Conservation (phyloP, 2,329 filamentous ascomycete genomes). For the Amauroascus niger region DNA sequence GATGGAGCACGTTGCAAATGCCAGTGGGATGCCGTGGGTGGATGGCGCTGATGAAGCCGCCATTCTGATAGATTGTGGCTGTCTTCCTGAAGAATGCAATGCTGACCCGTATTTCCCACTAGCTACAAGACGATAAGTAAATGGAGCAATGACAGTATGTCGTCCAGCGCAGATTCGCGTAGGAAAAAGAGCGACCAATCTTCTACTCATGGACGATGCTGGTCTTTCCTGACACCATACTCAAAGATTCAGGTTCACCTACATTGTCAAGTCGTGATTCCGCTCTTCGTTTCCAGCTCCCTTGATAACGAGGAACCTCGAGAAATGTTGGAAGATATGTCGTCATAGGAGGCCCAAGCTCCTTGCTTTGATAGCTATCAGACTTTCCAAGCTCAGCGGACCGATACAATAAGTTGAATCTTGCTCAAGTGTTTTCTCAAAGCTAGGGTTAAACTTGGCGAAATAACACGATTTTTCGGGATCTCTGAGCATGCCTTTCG, state of each 20-base stretch:
- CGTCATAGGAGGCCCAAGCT: slow-evolving; percentile 4
- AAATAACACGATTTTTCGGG: background rate
- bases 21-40: slow-evolving; percentile 24
- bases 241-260: background rate
- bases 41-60: background rate
- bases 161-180: background rate
- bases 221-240: background rate
- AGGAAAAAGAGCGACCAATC: background rate
- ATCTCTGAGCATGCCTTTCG: background rate
- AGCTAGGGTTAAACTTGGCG: background rate
- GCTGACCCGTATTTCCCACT: background rate
- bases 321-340: slow-evolving; percentile 1
- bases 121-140: background rate
- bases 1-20: slow-evolving; percentile 39
- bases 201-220: slow-evolving; percentile 3
- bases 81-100: background rate
- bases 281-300: background rate
- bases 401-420: background rate
- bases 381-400: background rate
- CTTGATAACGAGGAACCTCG: no score
- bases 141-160: background rate
- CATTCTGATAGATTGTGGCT: background rate
- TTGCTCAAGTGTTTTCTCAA: background rate
- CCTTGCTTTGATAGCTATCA: background rate
- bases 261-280: background rate